Evolutionary conservation across 371 early-diverging fungal species (phyloP).

Genomic region (Lichtheimia corymbifera): DNA sequence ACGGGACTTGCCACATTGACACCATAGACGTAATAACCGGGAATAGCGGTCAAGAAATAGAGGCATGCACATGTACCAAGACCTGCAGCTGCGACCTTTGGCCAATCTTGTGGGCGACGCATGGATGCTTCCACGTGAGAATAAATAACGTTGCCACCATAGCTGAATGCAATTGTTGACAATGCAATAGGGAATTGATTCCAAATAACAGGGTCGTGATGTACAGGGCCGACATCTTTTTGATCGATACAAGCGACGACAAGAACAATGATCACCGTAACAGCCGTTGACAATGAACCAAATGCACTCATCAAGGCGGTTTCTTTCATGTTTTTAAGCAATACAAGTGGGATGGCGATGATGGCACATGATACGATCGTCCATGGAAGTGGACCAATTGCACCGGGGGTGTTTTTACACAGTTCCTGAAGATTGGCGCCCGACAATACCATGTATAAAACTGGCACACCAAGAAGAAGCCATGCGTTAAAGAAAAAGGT

Average conservation of each 20-base stretch:
- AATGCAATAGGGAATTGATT: conserved; percentile 61
- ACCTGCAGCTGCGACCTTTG: conserved; percentile 67
- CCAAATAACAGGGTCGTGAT: conserved; percentile 50
- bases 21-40: conserved; percentile 89
- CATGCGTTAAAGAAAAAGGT: conserved; percentile 60
- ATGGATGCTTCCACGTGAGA: conserved; percentile 86
- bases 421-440: conserved; percentile 51
- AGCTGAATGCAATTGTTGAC: conserved; percentile 74
- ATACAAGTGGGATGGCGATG: conserved; percentile 52
- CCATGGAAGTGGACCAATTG: conserved; percentile 49
- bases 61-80: conserved; percentile 72
- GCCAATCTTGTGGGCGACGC: conserved; percentile 75
- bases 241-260: conserved; percentile 37
- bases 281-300: conserved; percentile 60
- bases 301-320: conserved; percentile 64
- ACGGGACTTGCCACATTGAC: conserved; percentile 70
- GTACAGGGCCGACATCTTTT: conserved; percentile 17
- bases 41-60: conserved; percentile 74
- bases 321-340: conserved; percentile 64
- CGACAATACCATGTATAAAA: conserved; percentile 58
- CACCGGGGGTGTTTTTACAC: conserved; percentile 36
- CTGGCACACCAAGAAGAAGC: conserved; percentile 55
- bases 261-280: conserved; percentile 59
- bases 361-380: conserved; percentile 64
- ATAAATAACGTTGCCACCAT: conserved; percentile 81